Percentiles rank a stretch among this genome's conserved stretches.
Conservation (phyloP, 2,329 filamentous ascomycete genomes). For the Fusarium veterinarium region DNA sequence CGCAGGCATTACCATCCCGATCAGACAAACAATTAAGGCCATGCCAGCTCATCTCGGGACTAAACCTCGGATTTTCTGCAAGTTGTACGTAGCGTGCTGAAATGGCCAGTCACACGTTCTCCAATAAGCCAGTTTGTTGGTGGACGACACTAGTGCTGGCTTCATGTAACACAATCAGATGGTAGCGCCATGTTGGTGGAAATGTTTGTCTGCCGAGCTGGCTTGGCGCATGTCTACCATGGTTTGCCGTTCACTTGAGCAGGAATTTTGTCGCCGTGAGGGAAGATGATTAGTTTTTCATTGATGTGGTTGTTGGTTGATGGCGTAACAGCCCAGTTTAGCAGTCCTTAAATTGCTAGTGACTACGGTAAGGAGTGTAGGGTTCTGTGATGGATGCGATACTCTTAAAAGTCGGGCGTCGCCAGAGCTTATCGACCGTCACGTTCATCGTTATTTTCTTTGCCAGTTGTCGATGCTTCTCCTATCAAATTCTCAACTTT, state of each 20-base stretch:
- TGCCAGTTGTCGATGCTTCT: background rate
- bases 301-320: background rate
- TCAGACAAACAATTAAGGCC: background rate
- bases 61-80: background rate
- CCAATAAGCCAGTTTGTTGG: background rate
- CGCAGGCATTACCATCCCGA: accelerated
- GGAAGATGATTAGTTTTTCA: accelerated
- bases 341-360: background rate
- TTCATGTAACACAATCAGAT: background rate
- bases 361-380: background rate
- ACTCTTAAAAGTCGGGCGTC: accelerated
- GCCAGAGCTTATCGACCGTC: background rate
- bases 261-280: accelerated
- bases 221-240: background rate
- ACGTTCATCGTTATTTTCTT: accelerated
- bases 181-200: background rate
- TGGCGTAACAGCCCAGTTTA: background rate
- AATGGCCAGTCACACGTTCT: background rate
- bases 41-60: too few species aligned
- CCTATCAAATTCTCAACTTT: background rate
- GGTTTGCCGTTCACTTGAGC: accelerated
- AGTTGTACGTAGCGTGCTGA: background rate
- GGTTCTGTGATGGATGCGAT: accelerated
- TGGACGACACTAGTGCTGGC: background rate
- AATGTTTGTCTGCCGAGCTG: background rate